Evolutionary conservation across 2,329 filamentous ascomycete genomes (phyloP).

Genomic region (Pseudogymnoascus destructans): DNA sequence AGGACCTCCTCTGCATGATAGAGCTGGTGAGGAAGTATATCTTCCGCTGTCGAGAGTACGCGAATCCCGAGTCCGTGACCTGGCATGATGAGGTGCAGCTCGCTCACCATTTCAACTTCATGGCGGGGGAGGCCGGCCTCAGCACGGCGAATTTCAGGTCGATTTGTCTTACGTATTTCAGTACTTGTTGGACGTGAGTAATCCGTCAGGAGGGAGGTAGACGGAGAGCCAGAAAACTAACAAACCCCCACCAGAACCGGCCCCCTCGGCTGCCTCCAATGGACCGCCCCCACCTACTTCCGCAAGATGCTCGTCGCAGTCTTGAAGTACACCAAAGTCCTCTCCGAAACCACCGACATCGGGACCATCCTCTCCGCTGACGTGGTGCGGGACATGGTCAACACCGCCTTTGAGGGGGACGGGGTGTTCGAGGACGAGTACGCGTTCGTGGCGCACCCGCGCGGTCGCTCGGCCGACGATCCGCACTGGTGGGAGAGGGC

Average conservation of each 20-base stretch:
- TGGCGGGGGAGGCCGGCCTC: too few relatives aligned
- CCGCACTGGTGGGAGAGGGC: background rate
- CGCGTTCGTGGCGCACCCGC: background rate
- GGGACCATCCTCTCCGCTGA: background rate
- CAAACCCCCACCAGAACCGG: background rate
- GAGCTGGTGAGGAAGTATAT: background rate
- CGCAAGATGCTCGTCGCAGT: background rate
- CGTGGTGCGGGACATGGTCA: background rate
- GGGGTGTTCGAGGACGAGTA: background rate
- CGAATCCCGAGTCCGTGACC: background rate
- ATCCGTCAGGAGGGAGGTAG: background rate
- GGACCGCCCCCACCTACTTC: background rate
- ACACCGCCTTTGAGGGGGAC: background rate
- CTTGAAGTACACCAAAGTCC: accelerated
- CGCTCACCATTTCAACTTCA: background rate
- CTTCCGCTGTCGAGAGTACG: background rate
- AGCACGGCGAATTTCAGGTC: background rate
- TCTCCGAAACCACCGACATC: background rate
- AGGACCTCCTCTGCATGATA: background rate
- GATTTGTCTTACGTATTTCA: background rate
- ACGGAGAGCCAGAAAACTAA: background rate
- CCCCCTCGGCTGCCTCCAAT: background rate
- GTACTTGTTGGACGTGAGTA: background rate
- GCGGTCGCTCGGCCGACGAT: background rate
- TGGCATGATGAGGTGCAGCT: background rate